Conservation (phyloP, 139 green algal species). For the Picocystis salinarum region DNA sequence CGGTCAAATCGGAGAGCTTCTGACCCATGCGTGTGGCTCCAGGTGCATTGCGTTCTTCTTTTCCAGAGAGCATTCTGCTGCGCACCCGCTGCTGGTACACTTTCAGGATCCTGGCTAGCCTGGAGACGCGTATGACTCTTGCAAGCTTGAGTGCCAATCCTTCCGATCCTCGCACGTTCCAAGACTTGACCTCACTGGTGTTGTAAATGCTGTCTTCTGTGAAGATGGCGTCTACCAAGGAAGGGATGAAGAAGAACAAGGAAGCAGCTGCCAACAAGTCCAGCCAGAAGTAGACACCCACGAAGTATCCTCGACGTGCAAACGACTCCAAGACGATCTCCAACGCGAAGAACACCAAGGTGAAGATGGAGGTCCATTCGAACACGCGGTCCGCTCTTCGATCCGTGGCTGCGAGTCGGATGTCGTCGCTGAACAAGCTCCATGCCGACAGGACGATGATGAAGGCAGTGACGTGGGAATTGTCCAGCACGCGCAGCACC, state of each 20-base stretch:
- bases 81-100: neutral
- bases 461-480: constrained; percentile 3
- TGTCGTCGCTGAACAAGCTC: constrained; percentile 63
- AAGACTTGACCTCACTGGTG: constrained; percentile 3
- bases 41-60: neutral
- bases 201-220: constrained; percentile 3
- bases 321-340: constrained; percentile 38
- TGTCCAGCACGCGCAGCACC: too few relatives aligned
- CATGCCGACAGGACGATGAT: constrained; percentile 37
- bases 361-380: constrained; percentile 22
- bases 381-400: constrained; percentile 31
- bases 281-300: constrained; percentile 80
- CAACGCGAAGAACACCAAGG: constrained; percentile 31
- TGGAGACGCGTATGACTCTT: constrained; percentile 8
- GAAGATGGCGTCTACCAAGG: constrained; percentile 23
- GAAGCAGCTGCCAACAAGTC: constrained; percentile 52
- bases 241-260: constrained; percentile 48
- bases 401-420: constrained; percentile 38
- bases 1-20: constrained; percentile 75
- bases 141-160: constrained; percentile 7
- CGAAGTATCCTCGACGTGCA: constrained; percentile 43
- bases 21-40: constrained; percentile 53
- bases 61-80: constrained; percentile 4
- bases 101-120: constrained; percentile 11
- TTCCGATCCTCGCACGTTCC: neutral